Conservation (phyloP, 1,284 basidiomycete species). For the Exsudoporus floridanus region DNA sequence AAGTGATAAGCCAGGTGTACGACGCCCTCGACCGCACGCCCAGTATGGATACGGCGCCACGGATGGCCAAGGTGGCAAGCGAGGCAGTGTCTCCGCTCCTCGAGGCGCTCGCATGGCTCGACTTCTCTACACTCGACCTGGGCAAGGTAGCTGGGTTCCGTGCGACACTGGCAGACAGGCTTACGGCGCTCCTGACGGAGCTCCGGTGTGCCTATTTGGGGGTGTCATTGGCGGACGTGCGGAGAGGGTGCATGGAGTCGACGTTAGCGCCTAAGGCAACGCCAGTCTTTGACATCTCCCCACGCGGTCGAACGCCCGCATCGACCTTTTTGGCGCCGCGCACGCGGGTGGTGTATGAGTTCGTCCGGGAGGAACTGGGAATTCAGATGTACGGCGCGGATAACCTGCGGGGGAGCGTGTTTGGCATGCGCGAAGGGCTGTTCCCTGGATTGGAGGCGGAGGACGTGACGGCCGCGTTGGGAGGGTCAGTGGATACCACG, state of each 20-base stretch:
- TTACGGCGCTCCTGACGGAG: conserved; percentile 26
- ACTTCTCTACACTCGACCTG: conserved; percentile 36
- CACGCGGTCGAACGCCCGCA: conserved; percentile 50
- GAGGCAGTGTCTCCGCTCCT: conserved; percentile 60
- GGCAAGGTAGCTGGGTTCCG: conserved; percentile 28
- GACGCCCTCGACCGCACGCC: conserved; percentile 63
- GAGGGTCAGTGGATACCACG: conserved; percentile 44
- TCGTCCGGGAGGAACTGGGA: conserved; percentile 62
- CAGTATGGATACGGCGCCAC: conserved; percentile 64
- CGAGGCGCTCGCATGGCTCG: conserved; percentile 48
- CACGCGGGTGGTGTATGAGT: conserved; percentile 69
- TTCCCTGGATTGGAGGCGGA: conserved; percentile 5
- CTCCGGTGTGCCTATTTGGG: conserved; percentile 32
- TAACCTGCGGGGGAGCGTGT: conserved; percentile 45
- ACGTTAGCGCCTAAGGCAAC: background rate
- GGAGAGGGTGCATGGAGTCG: conserved; percentile 13
- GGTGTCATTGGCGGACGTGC: conserved; percentile 29
- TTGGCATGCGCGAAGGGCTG: conserved; percentile 25
- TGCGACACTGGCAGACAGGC: conserved; percentile 18
- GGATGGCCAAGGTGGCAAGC: conserved; percentile 66
- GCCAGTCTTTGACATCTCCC: conserved; percentile 19
- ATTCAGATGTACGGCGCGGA: conserved; percentile 74
- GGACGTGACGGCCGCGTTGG: conserved; percentile 11
- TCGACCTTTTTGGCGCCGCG: conserved; percentile 55
- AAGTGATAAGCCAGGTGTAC: conserved; percentile 37